Base-by-base conservation (phyloP, 495 filamentous ascomycete species). In the Penicillium desertorum region DNA sequence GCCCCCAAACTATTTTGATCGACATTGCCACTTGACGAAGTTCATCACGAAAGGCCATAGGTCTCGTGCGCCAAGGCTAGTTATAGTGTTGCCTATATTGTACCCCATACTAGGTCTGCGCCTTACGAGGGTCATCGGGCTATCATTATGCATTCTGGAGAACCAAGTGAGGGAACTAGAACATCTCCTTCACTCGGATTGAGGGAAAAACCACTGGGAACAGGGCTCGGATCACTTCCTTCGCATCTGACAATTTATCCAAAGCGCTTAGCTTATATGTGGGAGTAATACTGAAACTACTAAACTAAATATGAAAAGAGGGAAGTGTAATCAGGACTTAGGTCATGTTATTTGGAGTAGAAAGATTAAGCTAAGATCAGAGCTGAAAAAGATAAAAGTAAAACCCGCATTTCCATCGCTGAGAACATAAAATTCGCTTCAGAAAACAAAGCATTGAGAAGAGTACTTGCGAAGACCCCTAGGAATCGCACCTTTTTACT, bases 11-110 rank as follows among this genome's bases (percentile, higher is more conserved):
- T 20, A 37, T 37, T n/a, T 36, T 37, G 34, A 37, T 37, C 29
- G 12, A 16, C 34, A n/a, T 6, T 5, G 11, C 30, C 32, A n/a
- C 34, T 37, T 37, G 34, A 37, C 5, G 5, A n/a, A 6, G 34
- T 14, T 9, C 9, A 30, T 30, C 34, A 7, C 34, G 0, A n/a
- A 37, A 37, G 4, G 5, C 19, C 41, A n/a, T 12, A 22, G n/a
- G 17, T 43, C 41, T 20, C 5, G 14, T 23, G 12, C n/a, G 52
- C 52, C 52, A 55, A 55, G 52, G 4, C 30, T 37, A 9, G 23
- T 55, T 55, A 55, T 46, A 22, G 52, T 55, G 52, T 44, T 55
- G 52, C 52, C 52, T 55, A 30, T 4, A 30, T 30, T 30, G 29
- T 29, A 30, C 8, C 8, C 9, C 29, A 10, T 30, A 39, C 30